A percentile compares a stretch with the other conserved stretches of the same genome.
phyloP scores from a whole-genome alignment of 495 filamentous ascomycete species.

The Aspergillus campestris region DNA sequence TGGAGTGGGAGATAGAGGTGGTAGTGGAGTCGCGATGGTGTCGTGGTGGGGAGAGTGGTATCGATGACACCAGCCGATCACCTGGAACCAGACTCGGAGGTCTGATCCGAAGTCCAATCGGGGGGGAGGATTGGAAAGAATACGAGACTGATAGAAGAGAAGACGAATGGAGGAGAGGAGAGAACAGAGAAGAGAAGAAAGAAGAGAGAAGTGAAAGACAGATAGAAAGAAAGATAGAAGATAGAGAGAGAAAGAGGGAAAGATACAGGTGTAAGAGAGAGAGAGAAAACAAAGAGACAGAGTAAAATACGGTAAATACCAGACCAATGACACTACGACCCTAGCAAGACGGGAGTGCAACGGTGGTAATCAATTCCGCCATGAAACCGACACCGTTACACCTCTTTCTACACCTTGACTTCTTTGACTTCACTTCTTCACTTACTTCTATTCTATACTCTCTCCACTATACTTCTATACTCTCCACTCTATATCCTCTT shows the following conservation, averaged over 20 bases:
- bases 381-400: conserved; percentile 28
- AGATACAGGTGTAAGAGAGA: neutral
- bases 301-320: no score
- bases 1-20: neutral
- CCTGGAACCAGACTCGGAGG: no score
- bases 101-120: no score
- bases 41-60: no score
- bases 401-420: neutral
- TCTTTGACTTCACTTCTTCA: neutral
- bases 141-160: conserved; percentile 1
- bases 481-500: no score
- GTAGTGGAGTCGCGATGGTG: no score
- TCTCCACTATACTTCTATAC: no score
- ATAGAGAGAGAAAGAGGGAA: neutral
- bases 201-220: neutral
- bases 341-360: conserved; percentile 18
- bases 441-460: no score
- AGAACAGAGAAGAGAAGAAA: neutral
- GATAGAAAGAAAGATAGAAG: neutral
- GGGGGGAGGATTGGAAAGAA: neutral
- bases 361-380: conserved; percentile 33
- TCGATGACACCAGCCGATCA: no score
- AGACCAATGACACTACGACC: no score
- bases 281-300: neutral
- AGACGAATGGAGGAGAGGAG: neutral